phyloP scores from a whole-genome alignment of 352 stramenopile genomes.

The Phytophthora fragariaefolia region DNA sequence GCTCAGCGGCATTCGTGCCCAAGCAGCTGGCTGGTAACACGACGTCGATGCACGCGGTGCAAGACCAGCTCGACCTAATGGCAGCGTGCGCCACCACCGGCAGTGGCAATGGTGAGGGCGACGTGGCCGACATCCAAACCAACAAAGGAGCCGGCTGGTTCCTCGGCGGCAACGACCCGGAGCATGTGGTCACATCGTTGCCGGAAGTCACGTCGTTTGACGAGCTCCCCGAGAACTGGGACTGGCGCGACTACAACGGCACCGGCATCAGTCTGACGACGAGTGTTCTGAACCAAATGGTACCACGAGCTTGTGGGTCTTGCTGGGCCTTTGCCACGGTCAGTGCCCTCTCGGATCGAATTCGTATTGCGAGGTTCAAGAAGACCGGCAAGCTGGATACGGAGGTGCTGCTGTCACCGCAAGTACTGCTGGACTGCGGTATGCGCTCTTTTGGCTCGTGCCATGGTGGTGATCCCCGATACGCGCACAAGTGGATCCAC shows the following conservation, averaged over 20 bases:
- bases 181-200: constrained; percentile 54
- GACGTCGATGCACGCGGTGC: constrained; percentile 56
- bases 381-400: constrained; percentile 63
- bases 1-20: constrained; percentile 31
- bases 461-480: constrained; percentile 78
- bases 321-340: constrained; percentile 82
- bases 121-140: constrained; percentile 20
- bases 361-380: constrained; percentile 71
- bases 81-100: constrained; percentile 43
- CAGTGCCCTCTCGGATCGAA: constrained; percentile 78
- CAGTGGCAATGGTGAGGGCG: constrained; percentile 14
- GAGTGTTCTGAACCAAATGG: constrained; percentile 83
- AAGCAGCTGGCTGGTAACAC: constrained; percentile 48
- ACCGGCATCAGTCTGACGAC: constrained; percentile 81
- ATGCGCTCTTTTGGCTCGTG: constrained; percentile 86
- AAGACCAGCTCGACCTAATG: constrained; percentile 61
- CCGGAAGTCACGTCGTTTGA: constrained; percentile 56
- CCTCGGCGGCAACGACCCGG: constrained; percentile 64
- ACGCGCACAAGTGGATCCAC: constrained; percentile 86
- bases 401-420: constrained; percentile 70
- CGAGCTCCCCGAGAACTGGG: constrained; percentile 73
- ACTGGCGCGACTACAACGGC: constrained; percentile 83
- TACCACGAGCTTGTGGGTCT: constrained; percentile 73
- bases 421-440: constrained; percentile 77
- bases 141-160: constrained; percentile 68